Evolutionary conservation across 2,329 filamentous ascomycete genomes (phyloP), one percentile per base, ranked within the genome.

Genomic region (Beauveria sp.): DNA sequence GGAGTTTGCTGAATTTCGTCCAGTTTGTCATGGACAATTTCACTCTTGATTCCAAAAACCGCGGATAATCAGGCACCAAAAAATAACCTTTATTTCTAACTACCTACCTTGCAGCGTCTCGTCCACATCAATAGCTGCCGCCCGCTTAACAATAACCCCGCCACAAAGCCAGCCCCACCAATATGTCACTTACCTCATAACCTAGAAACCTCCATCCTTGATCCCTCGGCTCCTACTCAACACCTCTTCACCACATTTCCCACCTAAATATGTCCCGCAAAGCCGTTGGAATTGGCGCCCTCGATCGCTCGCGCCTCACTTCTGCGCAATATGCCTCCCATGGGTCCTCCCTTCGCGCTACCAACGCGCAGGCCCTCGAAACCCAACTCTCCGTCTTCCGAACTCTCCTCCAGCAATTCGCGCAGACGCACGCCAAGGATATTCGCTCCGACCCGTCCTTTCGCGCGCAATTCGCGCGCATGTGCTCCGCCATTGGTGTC

Each of bases 371-470:
- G 66, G 93, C 92, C 20, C 86, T 99, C 67, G 88, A 91, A 69
- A 96, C 92, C 43, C 94, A 99, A 73, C 88, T 99, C 64, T 88
- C 92, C 66, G 92, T 97, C 70, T 99, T 99, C 81, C 92, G 96
- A 70, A 94, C 91, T 20, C 83, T 97, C 12, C 85, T 99, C 6
- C 92, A 97, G 77, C 92, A 96, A 75, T 99, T 99, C 75, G 91
- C 92, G 50, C 84, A 93, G 70, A 96, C 93, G 55, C 94, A 99
- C 80, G 90, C 89, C 67, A 92, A 92, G 71, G 94, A 96, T 69
- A 99, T 99, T 63, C 92, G 93, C 65, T 96, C 92, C 2, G 92
- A 97, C 73, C 94, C 94, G 6, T 88, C 86, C 9, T 99, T 99
- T 75, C 91, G 94, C 63, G 92, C 93, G 40, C 93, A 99, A 75